Evolutionary conservation across 257 asterid genomes (phyloP).

Genomic region (Echites panduratus): DNA sequence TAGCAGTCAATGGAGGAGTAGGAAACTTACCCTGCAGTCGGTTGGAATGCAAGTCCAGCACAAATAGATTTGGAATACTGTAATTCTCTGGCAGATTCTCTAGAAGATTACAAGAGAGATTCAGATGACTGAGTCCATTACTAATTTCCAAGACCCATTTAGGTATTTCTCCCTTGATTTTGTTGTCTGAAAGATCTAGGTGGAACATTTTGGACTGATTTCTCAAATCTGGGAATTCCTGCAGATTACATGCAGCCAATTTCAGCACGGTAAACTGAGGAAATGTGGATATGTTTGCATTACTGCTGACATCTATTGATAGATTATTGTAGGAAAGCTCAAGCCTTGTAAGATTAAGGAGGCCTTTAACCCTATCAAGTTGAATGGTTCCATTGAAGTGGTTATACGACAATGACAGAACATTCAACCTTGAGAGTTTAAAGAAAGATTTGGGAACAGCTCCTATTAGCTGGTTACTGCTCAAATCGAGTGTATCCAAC

Average conservation of each 20-base stretch:
- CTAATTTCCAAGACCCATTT: constrained; percentile 36
- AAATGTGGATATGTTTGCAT: constrained; percentile 6
- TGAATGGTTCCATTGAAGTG: constrained; percentile 19
- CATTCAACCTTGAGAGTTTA: constrained; percentile 8
- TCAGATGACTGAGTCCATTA: background rate
- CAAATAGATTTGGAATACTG: background rate
- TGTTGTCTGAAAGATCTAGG: constrained; percentile 36
- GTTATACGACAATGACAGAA: constrained; percentile 24
- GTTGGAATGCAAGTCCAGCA: constrained; percentile 20
- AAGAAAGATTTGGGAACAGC: constrained; percentile 18
- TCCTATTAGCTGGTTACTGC: constrained; percentile 17
- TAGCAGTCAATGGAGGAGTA: constrained; percentile 6
- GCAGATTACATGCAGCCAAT: constrained; percentile 28
- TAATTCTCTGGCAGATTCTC: constrained; percentile 23
- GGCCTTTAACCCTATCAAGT: constrained; percentile 14
- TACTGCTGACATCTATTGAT: constrained; percentile 9
- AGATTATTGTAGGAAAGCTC: constrained; percentile 32
- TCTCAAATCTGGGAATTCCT: constrained; percentile 24
- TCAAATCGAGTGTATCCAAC: constrained; percentile 16
- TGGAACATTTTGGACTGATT: constrained; percentile 1
- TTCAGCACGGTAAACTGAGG: constrained; percentile 4
- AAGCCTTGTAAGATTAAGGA: constrained; percentile 11
- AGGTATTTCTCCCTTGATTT: constrained; percentile 29
- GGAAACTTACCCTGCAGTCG: constrained; percentile 28
- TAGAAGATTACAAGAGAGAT: constrained; percentile 31